A percentile compares a stretch with the other conserved stretches of the same genome.
Conservation (phyloP, 2,329 filamentous ascomycete genomes). For the Rhinocladiella mackenziei region DNA sequence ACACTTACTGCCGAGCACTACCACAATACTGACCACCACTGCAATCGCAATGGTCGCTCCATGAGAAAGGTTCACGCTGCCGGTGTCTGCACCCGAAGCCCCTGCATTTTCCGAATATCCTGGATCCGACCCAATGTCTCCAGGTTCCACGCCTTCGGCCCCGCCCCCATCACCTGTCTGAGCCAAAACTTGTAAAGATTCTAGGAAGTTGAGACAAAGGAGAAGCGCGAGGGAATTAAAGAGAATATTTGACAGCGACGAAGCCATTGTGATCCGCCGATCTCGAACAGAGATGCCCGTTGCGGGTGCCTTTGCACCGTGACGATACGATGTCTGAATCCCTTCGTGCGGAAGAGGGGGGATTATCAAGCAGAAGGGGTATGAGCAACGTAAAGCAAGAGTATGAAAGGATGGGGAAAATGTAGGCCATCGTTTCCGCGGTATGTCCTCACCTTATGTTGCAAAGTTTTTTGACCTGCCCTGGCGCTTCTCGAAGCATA, state of each 20-base stretch:
- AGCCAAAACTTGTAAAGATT: constrained; percentile 10
- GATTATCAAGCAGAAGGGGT: no score
- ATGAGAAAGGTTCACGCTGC: constrained; percentile 60
- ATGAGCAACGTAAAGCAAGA: no score
- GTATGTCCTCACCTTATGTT: constrained; percentile 20
- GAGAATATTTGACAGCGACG: no score
- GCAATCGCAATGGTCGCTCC: constrained; percentile 72
- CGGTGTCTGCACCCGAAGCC: constrained; percentile 59
- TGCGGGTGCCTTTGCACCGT: no score
- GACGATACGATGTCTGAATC: no score
- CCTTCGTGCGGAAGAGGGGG: no score
- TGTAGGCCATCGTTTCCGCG: no score
- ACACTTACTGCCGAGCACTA: constrained; percentile 64
- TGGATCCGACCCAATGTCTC: constrained; percentile 30
- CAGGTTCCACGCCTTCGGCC: constrained; percentile 24
- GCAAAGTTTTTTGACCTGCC: constrained; percentile 3
- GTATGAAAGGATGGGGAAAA: no score
- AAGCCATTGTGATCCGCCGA: no score
- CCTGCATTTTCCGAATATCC: constrained; percentile 53
- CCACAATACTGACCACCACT: constrained; percentile 63
- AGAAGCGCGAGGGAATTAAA: constrained; percentile 7
- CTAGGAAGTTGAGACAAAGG: constrained; percentile 9
- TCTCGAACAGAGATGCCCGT: no score
- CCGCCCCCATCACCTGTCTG: constrained; percentile 26
- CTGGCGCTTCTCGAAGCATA: no score